Evolutionary conservation across 2,329 filamentous ascomycete genomes (phyloP).

Genomic region (Scolecobasidium constrictum): DNA sequence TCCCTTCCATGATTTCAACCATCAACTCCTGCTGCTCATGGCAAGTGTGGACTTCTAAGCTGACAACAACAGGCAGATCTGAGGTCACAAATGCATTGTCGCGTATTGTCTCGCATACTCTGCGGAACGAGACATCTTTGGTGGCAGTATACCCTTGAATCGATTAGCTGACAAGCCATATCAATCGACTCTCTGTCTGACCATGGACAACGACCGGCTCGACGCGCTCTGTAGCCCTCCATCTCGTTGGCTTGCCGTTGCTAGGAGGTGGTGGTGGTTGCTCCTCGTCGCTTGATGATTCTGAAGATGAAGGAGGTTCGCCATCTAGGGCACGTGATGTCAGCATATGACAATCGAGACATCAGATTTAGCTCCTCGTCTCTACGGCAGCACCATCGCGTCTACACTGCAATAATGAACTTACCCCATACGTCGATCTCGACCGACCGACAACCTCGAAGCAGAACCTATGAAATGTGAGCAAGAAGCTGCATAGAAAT

Average conservation of each 20-base stretch:
- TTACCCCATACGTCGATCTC: conserved; percentile 96
- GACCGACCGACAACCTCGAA: conserved; percentile 73
- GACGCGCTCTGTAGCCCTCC: conserved; percentile 20
- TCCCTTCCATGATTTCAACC: conserved; percentile 87
- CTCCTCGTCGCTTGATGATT: conserved; percentile 9
- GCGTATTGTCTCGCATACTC: conserved; percentile 70
- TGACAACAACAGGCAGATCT: conserved; percentile 75
- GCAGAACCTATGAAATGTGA: conserved; percentile 46
- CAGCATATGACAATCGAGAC: no score
- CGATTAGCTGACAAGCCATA: background rate
- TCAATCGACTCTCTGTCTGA: conserved; percentile 8
- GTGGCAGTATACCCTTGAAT: conserved; percentile 60
- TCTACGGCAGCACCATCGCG: no score
- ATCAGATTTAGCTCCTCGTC: no score
- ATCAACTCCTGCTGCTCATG: conserved; percentile 78
- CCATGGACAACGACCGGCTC: conserved; percentile 81
- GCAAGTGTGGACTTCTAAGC: conserved; percentile 80
- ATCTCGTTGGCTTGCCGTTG: background rate
- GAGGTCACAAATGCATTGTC: conserved; percentile 66
- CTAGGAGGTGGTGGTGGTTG: background rate
- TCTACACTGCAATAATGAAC: no score
- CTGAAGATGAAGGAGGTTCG: conserved; percentile 20
- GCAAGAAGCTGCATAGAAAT: background rate
- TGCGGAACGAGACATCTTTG: conserved; percentile 73
- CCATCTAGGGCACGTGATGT: no score